Evolutionary conservation across 78 protist genomes (phyloP).

Genomic region (Bigelowiella natans): DNA sequence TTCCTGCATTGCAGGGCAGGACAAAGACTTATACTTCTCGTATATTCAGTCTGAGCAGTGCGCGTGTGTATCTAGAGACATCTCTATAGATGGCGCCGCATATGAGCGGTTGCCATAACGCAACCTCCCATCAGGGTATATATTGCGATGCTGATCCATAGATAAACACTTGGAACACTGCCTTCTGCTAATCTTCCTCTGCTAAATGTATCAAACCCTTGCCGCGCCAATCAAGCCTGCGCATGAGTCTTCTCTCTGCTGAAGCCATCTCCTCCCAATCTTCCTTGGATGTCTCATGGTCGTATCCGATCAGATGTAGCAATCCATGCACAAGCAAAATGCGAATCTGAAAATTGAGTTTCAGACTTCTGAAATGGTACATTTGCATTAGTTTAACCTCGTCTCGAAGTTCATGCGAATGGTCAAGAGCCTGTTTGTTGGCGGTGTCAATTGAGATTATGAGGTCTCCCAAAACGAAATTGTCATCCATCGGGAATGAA

Average conservation of each 20-base stretch:
- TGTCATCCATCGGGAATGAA: background rate
- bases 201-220: background rate
- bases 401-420: background rate
- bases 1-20: too few relatives aligned
- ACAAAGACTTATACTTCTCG: too few relatives aligned
- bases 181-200: background rate
- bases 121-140: too few relatives aligned
- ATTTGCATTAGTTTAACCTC: slow-evolving; percentile 7
- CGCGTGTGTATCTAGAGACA: too few relatives aligned
- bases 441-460: slow-evolving; percentile 15
- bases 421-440: slow-evolving; percentile 14
- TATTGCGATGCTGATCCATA: too few relatives aligned
- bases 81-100: too few relatives aligned
- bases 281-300: slow-evolving; percentile 8
- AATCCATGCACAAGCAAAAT: slow-evolving; percentile 20
- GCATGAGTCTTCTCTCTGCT: background rate
- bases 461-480: slow-evolving; percentile 9
- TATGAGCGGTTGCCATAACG: too few relatives aligned
- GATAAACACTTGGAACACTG: too few relatives aligned
- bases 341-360: background rate
- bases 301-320: slow-evolving; percentile 29
- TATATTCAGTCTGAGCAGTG: too few relatives aligned
- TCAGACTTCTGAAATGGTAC: background rate
- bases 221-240: slow-evolving; percentile 10
- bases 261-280: slow-evolving; percentile 12